Evolutionary conservation across 441 rosid genomes (phyloP).

Genomic region (Erodium chrysanthum): DNA sequence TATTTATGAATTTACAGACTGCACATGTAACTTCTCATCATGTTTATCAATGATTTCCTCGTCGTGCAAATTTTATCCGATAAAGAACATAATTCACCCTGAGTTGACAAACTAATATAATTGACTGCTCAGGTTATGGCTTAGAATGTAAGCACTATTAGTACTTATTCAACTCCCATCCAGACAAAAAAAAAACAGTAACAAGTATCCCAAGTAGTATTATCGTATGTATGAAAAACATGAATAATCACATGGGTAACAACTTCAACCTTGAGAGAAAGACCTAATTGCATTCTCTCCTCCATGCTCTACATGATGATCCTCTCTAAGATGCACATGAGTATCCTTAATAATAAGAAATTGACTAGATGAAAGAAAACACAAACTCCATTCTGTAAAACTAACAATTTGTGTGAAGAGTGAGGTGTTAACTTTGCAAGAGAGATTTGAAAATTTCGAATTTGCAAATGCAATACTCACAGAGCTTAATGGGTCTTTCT

Average conservation of each 20-base stretch:
- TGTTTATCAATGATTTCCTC: not conserved
- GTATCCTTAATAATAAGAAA: no score
- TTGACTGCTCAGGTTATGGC: no score
- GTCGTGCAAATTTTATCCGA: not conserved
- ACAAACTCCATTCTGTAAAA: no score
- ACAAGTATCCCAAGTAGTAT: not conserved
- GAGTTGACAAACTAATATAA: no score
- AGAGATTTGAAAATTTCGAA: no score
- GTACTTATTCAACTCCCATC: not conserved
- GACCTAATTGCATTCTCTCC: constrained; percentile 40
- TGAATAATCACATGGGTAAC: not conserved
- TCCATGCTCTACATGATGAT: constrained; percentile 70
- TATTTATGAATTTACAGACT: not conserved
- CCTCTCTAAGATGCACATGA: constrained; percentile 61
- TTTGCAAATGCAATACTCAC: no score
- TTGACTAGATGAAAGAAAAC: no score
- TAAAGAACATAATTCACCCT: no score
- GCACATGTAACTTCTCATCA: not conserved
- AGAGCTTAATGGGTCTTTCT: no score
- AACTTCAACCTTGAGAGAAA: constrained; percentile 61
- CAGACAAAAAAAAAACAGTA: not conserved
- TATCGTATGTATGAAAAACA: constrained; percentile 13
- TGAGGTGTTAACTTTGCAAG: no score
- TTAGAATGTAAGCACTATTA: not conserved
- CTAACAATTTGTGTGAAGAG: no score